A percentile compares a stretch with the other conserved stretches of the same genome.
These are phyloP conservation scores for Lonicera japonica DNA, from an alignment of 129 eudicot genomes.

Conservation along the genomic window DNA sequence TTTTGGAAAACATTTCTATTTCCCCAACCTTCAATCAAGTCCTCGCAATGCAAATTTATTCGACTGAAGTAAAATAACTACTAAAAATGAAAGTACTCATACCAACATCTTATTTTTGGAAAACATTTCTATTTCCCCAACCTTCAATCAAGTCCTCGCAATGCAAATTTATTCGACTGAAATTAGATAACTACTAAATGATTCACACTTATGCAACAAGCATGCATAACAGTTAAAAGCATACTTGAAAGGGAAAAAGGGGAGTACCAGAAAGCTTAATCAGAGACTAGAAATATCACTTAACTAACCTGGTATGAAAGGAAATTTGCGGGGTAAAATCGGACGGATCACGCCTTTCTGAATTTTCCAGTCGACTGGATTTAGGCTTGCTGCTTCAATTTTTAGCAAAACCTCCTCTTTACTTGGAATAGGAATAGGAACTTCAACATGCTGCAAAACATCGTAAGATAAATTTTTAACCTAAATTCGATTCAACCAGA, in stretches of 20 bases:
- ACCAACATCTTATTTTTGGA: too few relatives aligned
- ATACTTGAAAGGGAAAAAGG: neutral
- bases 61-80: too few relatives aligned
- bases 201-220: neutral
- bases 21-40: too few relatives aligned
- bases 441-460: constrained; percentile 53
- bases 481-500: neutral
- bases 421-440: constrained; percentile 48
- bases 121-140: too few relatives aligned
- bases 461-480: neutral
- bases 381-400: constrained; percentile 48
- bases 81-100: too few relatives aligned
- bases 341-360: constrained; percentile 77
- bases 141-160: too few relatives aligned
- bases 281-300: neutral
- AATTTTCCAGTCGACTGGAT: constrained; percentile 63
- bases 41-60: too few relatives aligned
- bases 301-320: constrained; percentile 58
- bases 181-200: too few relatives aligned
- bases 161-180: too few relatives aligned
- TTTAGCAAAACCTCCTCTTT: constrained; percentile 50
- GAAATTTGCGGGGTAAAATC: constrained; percentile 53
- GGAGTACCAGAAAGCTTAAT: neutral
- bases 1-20: too few relatives aligned
- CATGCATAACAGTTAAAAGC: too few relatives aligned